Evolutionary conservation across 2,329 filamentous ascomycete species (phyloP).

Genomic region (Zymoseptoria brevis): DNA sequence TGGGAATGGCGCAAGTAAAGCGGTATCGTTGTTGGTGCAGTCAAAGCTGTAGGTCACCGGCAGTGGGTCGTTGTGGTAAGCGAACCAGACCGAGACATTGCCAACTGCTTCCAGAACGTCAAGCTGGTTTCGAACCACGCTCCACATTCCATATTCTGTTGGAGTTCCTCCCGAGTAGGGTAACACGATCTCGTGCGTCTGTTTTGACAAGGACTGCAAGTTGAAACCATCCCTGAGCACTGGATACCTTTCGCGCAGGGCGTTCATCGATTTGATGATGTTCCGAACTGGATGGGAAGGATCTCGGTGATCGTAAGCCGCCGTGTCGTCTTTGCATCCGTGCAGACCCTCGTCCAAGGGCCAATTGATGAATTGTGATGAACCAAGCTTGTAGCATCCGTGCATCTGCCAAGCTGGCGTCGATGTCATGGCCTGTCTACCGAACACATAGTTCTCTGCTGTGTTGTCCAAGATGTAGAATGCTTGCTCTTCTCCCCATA

Average conservation of each 20-base stretch:
- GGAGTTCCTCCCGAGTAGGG: constrained; percentile 42
- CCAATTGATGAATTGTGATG: constrained; percentile 48
- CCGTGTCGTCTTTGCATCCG: constrained; percentile 48
- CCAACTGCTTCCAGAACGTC: constrained; percentile 27
- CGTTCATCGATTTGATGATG: constrained; percentile 51
- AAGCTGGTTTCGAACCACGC: constrained; percentile 39
- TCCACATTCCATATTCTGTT: constrained; percentile 53
- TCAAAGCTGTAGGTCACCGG: constrained; percentile 48
- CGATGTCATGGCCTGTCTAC: constrained; percentile 52
- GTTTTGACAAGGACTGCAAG: constrained; percentile 47
- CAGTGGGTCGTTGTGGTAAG: constrained; percentile 39
- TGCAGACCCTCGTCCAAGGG: constrained; percentile 43
- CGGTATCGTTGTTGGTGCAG: constrained; percentile 34
- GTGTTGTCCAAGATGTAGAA: constrained; percentile 56
- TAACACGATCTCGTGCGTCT: constrained; percentile 40
- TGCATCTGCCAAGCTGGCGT: constrained; percentile 53
- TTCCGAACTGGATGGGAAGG: constrained; percentile 52
- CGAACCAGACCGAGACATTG: constrained; percentile 40
- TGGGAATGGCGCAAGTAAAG: constrained; percentile 48
- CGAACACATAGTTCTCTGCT: constrained; percentile 55
- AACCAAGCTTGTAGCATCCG: constrained; percentile 51
- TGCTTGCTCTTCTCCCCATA: constrained; percentile 57
- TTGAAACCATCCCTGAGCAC: constrained; percentile 50
- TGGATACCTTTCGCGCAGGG: constrained; percentile 48
- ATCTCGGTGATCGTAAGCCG: constrained; percentile 52